A percentile compares a stretch with the other conserved stretches of the same genome.
These are phyloP conservation scores for Parietaria judaica DNA, from an alignment of 306 rosid species.

Conservation along the genomic window DNA sequence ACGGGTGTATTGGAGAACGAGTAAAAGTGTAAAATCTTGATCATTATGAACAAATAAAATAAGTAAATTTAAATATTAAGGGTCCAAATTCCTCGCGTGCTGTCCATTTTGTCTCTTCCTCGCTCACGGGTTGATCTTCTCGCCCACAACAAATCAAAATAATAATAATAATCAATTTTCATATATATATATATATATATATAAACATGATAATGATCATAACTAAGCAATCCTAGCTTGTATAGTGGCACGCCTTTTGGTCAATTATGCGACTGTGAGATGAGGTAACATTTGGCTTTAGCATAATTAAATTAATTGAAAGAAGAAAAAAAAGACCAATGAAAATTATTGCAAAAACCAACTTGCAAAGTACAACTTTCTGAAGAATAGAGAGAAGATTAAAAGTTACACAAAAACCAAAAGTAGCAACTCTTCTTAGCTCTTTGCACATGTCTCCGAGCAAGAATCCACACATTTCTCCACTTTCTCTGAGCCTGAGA, in stretches of 20 bases:
- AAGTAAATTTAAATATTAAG: too few species aligned
- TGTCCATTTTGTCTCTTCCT: conserved; percentile 11
- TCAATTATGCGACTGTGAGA: background rate
- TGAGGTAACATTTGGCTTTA: background rate
- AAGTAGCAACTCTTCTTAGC: conserved; percentile 4
- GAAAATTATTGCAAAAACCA: too few species aligned
- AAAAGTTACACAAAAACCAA: background rate
- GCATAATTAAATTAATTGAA: background rate
- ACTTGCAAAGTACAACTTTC: too few species aligned
- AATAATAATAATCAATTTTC: background rate
- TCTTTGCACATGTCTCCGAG: conserved; percentile 23
- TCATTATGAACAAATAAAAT: too few species aligned
- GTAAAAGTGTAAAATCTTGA: too few species aligned
- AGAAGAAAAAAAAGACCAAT: background rate
- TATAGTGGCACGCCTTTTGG: too few species aligned
- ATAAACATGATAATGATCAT: too few species aligned
- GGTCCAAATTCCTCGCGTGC: background rate
- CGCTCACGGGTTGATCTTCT: conserved; percentile 7
- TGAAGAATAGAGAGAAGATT: background rate
- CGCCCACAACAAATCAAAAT: background rate
- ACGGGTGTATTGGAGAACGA: too few species aligned
- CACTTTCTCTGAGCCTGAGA: conserved; percentile 29
- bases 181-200: background rate
- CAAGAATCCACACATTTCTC: conserved; percentile 41
- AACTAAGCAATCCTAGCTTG: too few species aligned